Percentiles rank a stretch among this genome's conserved stretches.
These are phyloP conservation scores for Pontederia paniculata DNA, from an alignment of 176 grass and related monocot genomes.

Conservation along the genomic window DNA sequence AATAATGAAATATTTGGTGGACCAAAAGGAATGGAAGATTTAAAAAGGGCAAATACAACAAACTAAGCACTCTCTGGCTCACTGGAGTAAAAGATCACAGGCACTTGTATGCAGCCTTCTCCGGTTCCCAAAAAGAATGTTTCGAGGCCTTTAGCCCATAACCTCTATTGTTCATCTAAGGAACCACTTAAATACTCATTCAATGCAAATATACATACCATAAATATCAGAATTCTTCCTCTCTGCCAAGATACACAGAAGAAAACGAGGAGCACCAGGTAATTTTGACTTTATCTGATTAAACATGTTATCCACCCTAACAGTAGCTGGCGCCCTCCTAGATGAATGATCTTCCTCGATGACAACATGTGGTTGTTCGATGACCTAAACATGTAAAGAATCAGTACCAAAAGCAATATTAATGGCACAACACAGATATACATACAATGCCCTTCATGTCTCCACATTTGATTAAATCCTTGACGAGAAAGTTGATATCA, in stretches of 20 bases:
- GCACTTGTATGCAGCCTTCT: no score
- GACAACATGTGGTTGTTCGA: conserved; percentile 35
- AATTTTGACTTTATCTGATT: conserved; percentile 50
- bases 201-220: conserved; percentile 30
- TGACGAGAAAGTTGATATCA: conserved; percentile 36
- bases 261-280: conserved; percentile 52
- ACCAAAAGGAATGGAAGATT: background rate
- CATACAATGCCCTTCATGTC: conserved; percentile 75
- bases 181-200: no score
- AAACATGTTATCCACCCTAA: conserved; percentile 67
- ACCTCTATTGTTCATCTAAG: no score
- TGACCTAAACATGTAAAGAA: conserved; percentile 20
- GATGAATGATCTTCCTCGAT: conserved; percentile 54
- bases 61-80: no score
- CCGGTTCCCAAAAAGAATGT: no score
- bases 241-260: conserved; percentile 75
- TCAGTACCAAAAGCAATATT: conserved; percentile 1
- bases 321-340: conserved; percentile 37
- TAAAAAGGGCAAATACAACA: background rate
- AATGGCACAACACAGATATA: background rate
- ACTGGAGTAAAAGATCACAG: no score
- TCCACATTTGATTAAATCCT: conserved; percentile 59
- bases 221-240: conserved; percentile 94
- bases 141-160: no score
- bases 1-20: no score